Conservation (phyloP, 1,284 basidiomycete species). For the Boletus sp. region DNA sequence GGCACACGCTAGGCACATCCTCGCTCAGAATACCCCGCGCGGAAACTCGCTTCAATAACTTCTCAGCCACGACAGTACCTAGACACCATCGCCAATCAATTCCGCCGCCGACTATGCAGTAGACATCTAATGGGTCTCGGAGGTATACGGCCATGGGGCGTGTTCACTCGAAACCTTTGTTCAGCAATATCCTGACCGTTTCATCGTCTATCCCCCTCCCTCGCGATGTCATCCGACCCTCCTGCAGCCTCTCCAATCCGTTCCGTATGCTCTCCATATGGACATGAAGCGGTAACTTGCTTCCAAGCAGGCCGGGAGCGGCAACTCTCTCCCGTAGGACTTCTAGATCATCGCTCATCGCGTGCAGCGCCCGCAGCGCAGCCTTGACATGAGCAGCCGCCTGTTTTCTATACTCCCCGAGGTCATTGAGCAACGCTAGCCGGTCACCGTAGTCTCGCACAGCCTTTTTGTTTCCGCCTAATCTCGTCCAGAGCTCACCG, state of each 20-base stretch:
- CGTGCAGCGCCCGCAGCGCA: slow-evolving; percentile 54
- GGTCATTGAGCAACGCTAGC: slow-evolving; percentile 47
- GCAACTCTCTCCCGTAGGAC: slow-evolving; percentile 65
- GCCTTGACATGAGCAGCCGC: slow-evolving; percentile 60
- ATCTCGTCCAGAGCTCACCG: slow-evolving; percentile 58
- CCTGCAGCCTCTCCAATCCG: slow-evolving; percentile 60
- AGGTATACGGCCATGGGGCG: too few relatives aligned
- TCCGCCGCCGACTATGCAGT: too few relatives aligned
- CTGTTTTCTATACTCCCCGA: slow-evolving; percentile 52
- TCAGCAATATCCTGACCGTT: slow-evolving; percentile 30
- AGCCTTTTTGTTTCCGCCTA: slow-evolving; percentile 54
- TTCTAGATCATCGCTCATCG: slow-evolving; percentile 68
- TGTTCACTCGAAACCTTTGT: slow-evolving; percentile 8
- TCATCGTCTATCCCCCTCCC: slow-evolving; percentile 36
- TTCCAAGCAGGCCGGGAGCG: slow-evolving; percentile 55
- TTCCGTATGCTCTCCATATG: slow-evolving; percentile 64
- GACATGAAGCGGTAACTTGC: slow-evolving; percentile 60
- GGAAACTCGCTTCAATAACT: too few relatives aligned
- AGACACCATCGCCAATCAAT: too few relatives aligned
- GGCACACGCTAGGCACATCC: too few relatives aligned
- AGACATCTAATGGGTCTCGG: too few relatives aligned
- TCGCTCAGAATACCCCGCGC: too few relatives aligned
- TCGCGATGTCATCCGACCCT: slow-evolving; percentile 41
- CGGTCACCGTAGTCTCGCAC: slow-evolving; percentile 49
- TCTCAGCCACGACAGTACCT: too few relatives aligned